Conservation (phyloP, 108 stramenopile genomes). For the Cylindrotheca closterium region DNA sequence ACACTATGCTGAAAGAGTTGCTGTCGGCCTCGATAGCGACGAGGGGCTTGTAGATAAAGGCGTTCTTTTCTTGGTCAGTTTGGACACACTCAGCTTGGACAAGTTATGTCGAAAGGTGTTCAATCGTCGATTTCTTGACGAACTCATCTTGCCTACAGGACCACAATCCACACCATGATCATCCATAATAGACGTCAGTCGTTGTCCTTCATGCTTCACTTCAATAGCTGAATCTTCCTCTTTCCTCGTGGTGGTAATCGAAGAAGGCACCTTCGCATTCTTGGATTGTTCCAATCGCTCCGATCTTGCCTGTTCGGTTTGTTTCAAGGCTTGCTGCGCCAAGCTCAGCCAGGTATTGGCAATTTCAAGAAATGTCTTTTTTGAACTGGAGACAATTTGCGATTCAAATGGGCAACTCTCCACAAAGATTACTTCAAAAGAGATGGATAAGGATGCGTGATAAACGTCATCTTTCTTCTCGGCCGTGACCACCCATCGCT, state of each 20-base stretch:
- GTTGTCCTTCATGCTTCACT: not conserved
- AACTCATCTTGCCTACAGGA: not conserved
- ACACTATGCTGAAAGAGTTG: no score
- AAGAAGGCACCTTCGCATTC: constrained; percentile 3
- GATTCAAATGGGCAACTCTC: constrained; percentile 63
- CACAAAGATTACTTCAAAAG: constrained; percentile 57
- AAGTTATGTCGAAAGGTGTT: not conserved
- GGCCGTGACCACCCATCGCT: constrained; percentile 71
- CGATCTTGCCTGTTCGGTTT: constrained; percentile 52
- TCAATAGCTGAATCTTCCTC: not conserved
- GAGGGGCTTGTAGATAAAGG: not conserved
- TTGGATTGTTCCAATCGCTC: constrained; percentile 30
- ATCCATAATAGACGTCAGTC: not conserved
- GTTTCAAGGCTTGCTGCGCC: constrained; percentile 62
- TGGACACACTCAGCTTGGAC: not conserved
- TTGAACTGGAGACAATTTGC: constrained; percentile 59
- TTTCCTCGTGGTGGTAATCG: no score
- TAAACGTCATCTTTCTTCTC: constrained; percentile 15
- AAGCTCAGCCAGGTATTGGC: constrained; percentile 60
- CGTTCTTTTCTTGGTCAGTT: no score
- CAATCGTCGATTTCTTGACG: no score
- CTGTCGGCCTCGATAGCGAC: no score
- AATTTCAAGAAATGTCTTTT: constrained; percentile 58
- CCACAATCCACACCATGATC: not conserved
- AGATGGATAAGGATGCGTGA: constrained; percentile 28